Conservation (phyloP, 2,329 filamentous ascomycete genomes). For the Cyanodermella asteris region DNA sequence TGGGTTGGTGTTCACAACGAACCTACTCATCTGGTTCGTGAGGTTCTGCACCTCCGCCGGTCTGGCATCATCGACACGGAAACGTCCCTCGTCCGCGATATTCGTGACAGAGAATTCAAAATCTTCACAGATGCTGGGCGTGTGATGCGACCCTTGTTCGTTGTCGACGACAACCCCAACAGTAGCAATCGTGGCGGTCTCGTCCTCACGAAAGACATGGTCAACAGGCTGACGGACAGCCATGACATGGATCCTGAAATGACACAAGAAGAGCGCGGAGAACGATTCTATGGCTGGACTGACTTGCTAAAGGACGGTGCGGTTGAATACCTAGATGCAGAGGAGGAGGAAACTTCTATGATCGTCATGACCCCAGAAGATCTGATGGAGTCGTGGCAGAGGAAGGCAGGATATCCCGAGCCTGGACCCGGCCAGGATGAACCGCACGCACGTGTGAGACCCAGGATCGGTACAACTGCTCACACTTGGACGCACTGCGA, state of each 20-base stretch:
- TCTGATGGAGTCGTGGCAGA: constrained; percentile 52
- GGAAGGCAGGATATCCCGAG: constrained; percentile 42
- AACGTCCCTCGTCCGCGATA: constrained; percentile 86
- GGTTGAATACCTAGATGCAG: constrained; percentile 89
- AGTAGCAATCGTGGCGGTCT: constrained; percentile 56
- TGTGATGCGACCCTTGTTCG: constrained; percentile 83
- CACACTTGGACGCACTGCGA: constrained; percentile 96
- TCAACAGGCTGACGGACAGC: constrained; percentile 54
- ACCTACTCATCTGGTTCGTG: constrained; percentile 60
- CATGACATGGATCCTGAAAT: constrained; percentile 39
- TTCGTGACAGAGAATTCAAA: constrained; percentile 93
- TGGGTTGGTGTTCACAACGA: constrained; percentile 95
- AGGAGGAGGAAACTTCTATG: constrained; percentile 97
- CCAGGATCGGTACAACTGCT: constrained; percentile 64
- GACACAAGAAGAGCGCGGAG: constrained; percentile 33
- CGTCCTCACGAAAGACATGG: constrained; percentile 65
- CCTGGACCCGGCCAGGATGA: constrained; percentile 44
- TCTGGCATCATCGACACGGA: constrained; percentile 73
- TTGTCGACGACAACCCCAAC: constrained; percentile 65
- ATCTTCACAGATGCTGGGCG: constrained; percentile 94
- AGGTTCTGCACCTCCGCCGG: constrained; percentile 56
- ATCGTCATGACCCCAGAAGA: constrained; percentile 98
- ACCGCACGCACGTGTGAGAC: constrained; percentile 70
- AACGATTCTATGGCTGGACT: constrained; percentile 63
- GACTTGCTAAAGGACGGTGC: constrained; percentile 65